Evolutionary conservation across 805 yeast species (phyloP), one percentile per base, ranked within the genome.

Genomic region (Schizosaccharomyces octosporus): DNA sequence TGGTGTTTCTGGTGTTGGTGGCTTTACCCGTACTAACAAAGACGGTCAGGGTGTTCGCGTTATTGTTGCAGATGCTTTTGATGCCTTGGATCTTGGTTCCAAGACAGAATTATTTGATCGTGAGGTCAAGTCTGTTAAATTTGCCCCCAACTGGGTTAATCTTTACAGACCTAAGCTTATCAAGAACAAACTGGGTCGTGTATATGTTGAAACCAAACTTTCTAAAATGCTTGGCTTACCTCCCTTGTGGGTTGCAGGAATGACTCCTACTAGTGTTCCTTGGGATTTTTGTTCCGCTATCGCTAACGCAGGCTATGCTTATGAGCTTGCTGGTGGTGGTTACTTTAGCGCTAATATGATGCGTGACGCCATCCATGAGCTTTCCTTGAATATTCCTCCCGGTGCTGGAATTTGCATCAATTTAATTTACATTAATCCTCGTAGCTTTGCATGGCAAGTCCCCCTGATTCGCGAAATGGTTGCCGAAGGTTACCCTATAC

Each of bases 311-410:
- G 99, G 99, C 64, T 93, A 89, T 76, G 95, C 87, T 71, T 87
- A 90, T 69, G 99, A 93, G 77, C 79, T 93, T 69, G 98, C 95
- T 60, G 99, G 99, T 73, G 99, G 99, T 79, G 99, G 97, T 69
- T 93, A 93, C 75, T 93, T 90, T 74, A 72, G 77, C 63, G 83
- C 94, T 65, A 72, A 71, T 9, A 76, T 77, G 68, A 82, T 93
- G 83, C 81, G 84, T 62, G 71, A 70, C 32, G 97, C 97, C 54
- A 76, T 93, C 67, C 79, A 84, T 68, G 74, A 81, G 67, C 85
- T 93, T 67, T 84, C 85, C 64, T 72, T 75, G 61, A 76, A 77
- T 65, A 80, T 86, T 62, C 76, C 77, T 64, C 93, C 95, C 65
- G 97, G 97, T 70, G 80, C 83, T 62, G 95, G 97, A 68, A 80